phyloP scores from a whole-genome alignment of 75 land plant species.

The Cryptomeria japonica region DNA sequence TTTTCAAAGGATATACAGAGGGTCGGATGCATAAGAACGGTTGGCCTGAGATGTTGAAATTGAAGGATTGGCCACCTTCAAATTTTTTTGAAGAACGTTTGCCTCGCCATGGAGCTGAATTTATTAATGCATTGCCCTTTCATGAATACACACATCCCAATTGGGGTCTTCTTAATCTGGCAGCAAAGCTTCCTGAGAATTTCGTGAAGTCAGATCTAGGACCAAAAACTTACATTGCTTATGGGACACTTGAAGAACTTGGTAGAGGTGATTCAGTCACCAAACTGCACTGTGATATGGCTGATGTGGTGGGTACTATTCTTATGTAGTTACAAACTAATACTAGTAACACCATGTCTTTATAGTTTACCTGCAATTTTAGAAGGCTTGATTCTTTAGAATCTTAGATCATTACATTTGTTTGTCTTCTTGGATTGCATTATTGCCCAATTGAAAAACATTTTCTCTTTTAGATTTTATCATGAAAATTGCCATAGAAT shows the following conservation, averaged over 20 bases:
- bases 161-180: conserved; percentile 87
- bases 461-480: neutral
- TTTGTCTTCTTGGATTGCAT: neutral
- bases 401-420: neutral
- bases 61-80: conserved; percentile 87
- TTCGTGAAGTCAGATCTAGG: conserved; percentile 77
- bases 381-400: neutral
- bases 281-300: conserved; percentile 85
- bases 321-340: neutral
- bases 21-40: conserved; percentile 52
- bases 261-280: conserved; percentile 77
- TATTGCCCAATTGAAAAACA: neutral
- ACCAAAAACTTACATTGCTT: conserved; percentile 76
- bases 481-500: neutral
- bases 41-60: conserved; percentile 65
- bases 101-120: conserved; percentile 79
- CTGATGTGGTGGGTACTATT: conserved; percentile 65
- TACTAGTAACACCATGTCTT: neutral
- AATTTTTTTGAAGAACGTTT: conserved; percentile 79
- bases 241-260: conserved; percentile 71
- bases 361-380: neutral
- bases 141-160: conserved; percentile 87
- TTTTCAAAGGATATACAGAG: conserved; percentile 82
- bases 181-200: conserved; percentile 79
- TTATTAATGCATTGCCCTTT: conserved; percentile 70